Base-by-base conservation (phyloP, 495 filamentous ascomycete genomes). In the Penicillium simplicissimum region DNA sequence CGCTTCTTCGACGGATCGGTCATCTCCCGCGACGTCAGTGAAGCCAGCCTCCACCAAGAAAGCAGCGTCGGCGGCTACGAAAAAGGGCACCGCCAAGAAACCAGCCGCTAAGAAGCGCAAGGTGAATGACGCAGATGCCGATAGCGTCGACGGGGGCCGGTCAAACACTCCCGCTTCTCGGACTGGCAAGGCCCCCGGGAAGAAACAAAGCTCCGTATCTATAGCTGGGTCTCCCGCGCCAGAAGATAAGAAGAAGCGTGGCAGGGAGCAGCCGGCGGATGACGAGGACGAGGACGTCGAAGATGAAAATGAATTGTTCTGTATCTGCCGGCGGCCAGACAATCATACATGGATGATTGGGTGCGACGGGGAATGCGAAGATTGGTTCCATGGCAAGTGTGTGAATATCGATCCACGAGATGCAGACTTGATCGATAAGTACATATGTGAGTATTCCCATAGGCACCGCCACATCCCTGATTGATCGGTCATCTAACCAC, bases 341-440 rank as follows among this genome's bases (percentile, higher is more conserved):
- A 87, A 90, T 62, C 88, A 90, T 64, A 87, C 82, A 11, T 89
- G 87, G 84, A 91, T 91, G 88, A 88, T 91, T 64, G 86, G 75
- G 5, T 91, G 88, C 62, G 88, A 91, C 66, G 87, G 87, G 14
- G 83, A 77, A 7, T 91, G 88, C 61, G 85, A 90, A 31, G 88
- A 90, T 67, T 91, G 88, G 88, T 91, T 84, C 61, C 88, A 91
- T 67, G 86, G 86, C 28, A 82, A 82, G 48, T 91, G 88, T 63
- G 84, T 91, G 42, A 78, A 84, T 60, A 84, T 91, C 62, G 76
- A 81, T 49, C 80, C 84, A 45, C 73, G 79, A 57, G 85, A 89
- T 61, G 85, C 82, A 6, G 80, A 87, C 17, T 70, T 90, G 66
- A 87, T 90, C 62, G 87, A 89, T 58, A 85, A 81, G 58, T 91